These are phyloP conservation scores for Mycena haematopus DNA, from an alignment of 768 basidiomycete species.

Conservation along the genomic window DNA sequence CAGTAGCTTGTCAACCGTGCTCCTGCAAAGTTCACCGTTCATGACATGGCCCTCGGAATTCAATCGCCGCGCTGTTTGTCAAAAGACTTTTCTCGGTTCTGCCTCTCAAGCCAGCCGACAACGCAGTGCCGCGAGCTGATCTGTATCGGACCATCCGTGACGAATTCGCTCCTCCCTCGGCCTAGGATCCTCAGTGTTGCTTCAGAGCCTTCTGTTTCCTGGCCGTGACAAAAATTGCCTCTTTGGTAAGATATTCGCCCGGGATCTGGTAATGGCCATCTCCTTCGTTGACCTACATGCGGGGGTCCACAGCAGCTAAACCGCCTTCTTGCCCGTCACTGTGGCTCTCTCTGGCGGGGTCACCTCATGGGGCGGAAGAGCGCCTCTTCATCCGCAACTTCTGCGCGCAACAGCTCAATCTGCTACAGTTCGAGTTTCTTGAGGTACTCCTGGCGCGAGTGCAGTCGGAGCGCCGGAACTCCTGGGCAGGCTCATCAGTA, in stretches of 20 bases:
- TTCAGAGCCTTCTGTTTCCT: background rate
- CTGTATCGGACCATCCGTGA: background rate
- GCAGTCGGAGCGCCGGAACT: background rate
- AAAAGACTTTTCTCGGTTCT: slow-evolving; percentile 1
- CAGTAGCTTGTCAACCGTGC: background rate
- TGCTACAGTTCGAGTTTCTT: background rate
- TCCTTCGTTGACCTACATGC: background rate
- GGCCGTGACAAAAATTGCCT: background rate
- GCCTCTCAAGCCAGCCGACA: background rate
- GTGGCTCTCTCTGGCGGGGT: background rate
- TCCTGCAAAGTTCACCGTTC: background rate
- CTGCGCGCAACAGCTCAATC: slow-evolving; percentile 3
- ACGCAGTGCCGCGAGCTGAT: background rate
- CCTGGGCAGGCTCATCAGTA: no score
- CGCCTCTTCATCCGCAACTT: slow-evolving; percentile 2
- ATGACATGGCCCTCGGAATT: slow-evolving; percentile 6
- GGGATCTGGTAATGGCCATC: background rate
- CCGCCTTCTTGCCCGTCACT: background rate
- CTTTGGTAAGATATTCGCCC: background rate
- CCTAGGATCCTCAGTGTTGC: no score
- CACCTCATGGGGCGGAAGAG: background rate
- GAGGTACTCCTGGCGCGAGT: slow-evolving; percentile 8
- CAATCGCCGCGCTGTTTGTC: background rate
- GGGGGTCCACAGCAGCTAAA: background rate
- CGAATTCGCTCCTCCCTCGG: background rate